A percentile compares a stretch with the other conserved stretches of the same genome.
phyloP scores from a whole-genome alignment of 805 yeast genomes.

The Candida lessepsii region DNA sequence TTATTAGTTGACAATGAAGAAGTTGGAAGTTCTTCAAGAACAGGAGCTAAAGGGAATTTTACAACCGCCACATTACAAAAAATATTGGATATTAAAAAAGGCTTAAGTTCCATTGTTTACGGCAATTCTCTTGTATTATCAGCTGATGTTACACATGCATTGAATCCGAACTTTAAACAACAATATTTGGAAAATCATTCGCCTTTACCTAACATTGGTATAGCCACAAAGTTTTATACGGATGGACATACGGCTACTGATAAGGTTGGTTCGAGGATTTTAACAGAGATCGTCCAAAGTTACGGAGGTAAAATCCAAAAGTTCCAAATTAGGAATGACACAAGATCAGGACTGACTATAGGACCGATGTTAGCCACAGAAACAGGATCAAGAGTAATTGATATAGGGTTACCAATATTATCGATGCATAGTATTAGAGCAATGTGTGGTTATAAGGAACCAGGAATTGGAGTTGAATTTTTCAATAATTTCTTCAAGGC shows the following conservation, averaged over 20 bases:
- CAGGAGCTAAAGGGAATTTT: conserved; percentile 40
- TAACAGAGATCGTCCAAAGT: conserved; percentile 23
- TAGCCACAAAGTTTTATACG: conserved; percentile 36
- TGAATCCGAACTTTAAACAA: conserved; percentile 39
- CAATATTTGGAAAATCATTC: conserved; percentile 32
- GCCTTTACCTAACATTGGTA: conserved; percentile 41
- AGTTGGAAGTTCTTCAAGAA: conserved; percentile 38
- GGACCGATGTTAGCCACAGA: conserved; percentile 40
- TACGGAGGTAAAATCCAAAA: conserved; percentile 30
- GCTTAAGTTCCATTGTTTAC: conserved; percentile 13
- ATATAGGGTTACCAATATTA: conserved; percentile 42
- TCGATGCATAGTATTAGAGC: conserved; percentile 44
- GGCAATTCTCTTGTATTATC: conserved; percentile 38
- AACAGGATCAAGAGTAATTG: conserved; percentile 38
- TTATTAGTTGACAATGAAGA: conserved; percentile 42
- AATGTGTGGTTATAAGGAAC: conserved; percentile 37
- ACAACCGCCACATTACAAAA: conserved; percentile 15
- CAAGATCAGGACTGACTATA: conserved; percentile 43
- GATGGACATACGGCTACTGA: conserved; percentile 41
- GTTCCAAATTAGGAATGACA: conserved; percentile 42
- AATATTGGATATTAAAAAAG: conserved; percentile 9
- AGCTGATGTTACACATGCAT: conserved; percentile 44
- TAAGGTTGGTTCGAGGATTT: conserved; percentile 25
- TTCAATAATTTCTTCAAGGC: conserved; percentile 28
- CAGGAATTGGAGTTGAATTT: conserved; percentile 35